Evolutionary conservation across 306 rosid species (phyloP), one percentile per base, ranked within the genome.

Genomic region (Argentina anserina): DNA sequence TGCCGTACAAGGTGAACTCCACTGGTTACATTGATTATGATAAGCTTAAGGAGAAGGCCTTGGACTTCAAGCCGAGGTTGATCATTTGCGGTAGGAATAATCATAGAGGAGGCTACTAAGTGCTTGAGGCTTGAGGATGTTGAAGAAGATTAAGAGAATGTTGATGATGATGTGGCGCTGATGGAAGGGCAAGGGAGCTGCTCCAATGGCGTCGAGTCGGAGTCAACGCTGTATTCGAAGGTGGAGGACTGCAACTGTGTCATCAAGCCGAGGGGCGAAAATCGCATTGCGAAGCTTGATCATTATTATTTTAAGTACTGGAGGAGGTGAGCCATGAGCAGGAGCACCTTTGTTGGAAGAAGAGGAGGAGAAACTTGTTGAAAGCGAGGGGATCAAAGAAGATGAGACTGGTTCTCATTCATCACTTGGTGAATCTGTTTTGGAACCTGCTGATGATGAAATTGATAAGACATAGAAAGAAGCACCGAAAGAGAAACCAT

Each of bases 71-170:
- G 76, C 98, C 96, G 0, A 82, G 40, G 73, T 46, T 92, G 87
- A 90, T 92, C 8, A 92, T 92, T 31, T 92, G 98, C 25, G 98
- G 98, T 69, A 96, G 98, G 3, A 92, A n/a, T n/a, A n/a, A n/a
- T n/a, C n/a, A n/a, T n/a, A n/a, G 87, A 70, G 55, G 31, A 72
- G 28, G 87, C 60, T 55, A n/a, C 67, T 12, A 78, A 49, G 75
- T 49, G 33, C 71, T 55, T 47, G 61, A 63, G 72, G 70, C 56
- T 53, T 34, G 86, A 61, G 6, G 67, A 13, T 29, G 75, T 62
- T 29, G 80, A 45, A 15, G 79, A 71, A 5, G 60, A 53, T 1
- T 28, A 23, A n/a, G 87, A 81, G 67, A n/a, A n/a, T 18, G 55
- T 17, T 10, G 75, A 65, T 61, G 75, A 67, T 71, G 75, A 69